Conservation (phyloP, 352 stramenopile species). For the Thraustochytrium striatum region DNA sequence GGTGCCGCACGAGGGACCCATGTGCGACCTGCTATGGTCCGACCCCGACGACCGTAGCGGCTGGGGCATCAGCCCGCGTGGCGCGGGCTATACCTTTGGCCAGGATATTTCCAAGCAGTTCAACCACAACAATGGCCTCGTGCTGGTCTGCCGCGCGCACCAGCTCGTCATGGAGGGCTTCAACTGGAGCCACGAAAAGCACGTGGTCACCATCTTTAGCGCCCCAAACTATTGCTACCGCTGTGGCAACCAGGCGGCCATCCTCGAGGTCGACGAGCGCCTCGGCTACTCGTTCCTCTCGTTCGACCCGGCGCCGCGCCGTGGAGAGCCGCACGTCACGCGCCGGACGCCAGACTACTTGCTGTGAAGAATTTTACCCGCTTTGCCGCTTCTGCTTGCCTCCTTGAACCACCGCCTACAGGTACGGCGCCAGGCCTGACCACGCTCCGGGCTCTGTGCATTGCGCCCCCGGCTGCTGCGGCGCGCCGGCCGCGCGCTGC, state of each 20-base stretch:
- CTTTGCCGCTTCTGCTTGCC: not conserved
- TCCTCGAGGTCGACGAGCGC: constrained; percentile 56
- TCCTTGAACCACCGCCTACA: not conserved
- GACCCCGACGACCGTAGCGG: constrained; percentile 89
- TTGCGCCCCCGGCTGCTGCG: not conserved
- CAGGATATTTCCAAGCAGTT: constrained; percentile 84
- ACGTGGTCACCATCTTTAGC: constrained; percentile 84
- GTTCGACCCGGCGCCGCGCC: constrained; percentile 85
- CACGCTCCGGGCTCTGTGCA: not conserved
- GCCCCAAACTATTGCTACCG: constrained; percentile 91
- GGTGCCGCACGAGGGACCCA: constrained; percentile 88
- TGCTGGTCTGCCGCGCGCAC: constrained; percentile 84
- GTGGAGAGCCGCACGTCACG: constrained; percentile 85
- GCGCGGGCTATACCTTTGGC: constrained; percentile 85
- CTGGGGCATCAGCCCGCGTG: constrained; percentile 90
- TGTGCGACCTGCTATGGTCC: constrained; percentile 91
- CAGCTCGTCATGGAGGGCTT: constrained; percentile 90
- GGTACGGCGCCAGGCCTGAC: not conserved
- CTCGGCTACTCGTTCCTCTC: constrained; percentile 67
- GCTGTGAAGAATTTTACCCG: constrained; percentile 64
- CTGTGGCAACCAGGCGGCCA: constrained; percentile 62
- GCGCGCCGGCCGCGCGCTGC: not conserved
- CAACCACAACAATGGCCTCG: constrained; percentile 85
- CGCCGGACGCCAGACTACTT: constrained; percentile 89
- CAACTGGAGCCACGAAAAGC: constrained; percentile 83